Base-by-base conservation (phyloP, 495 filamentous ascomycete genomes). In the Hyaloscypha bicolor region DNA sequence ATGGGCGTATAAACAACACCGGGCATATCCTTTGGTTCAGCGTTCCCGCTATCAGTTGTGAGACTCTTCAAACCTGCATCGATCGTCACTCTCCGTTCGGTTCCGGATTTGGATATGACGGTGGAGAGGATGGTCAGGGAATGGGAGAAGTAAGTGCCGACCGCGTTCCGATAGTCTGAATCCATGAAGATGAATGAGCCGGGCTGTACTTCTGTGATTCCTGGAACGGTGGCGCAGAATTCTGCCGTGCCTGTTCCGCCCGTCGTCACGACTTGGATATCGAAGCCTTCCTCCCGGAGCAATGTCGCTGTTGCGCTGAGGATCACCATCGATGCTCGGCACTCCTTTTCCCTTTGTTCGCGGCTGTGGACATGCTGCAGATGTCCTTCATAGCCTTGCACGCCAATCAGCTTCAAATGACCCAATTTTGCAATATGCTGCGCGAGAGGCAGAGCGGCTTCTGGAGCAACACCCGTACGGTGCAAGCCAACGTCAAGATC, bases 121-220 rank as follows among this genome's bases (percentile, higher is more conserved):
- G 56, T 59, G 12, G 56, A 31, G 12, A 59, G 12, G 31, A 59
- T 59, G 25, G 56, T 59, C 6, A 77, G 67, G 62, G 69, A 73
- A 69, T 77, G 68, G 16, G 56, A 35, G 62, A 71, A 77, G 53
- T 60, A 66, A 3, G 39, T 62, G 56, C 75, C 75, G 19, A 77
- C 68, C 9, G 75, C 75, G 51, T 72, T 73, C 14, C 74, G 72
- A 56, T 77, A 77, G 55, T 77, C 75, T 22, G 72, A 71, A 60
- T 77, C 75, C 75, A 77, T 77, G 71, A 77, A 77, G 64, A 77
- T 69, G 71, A 77, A 77, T n/a, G 71, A 73, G 0, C 75, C 75
- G 11, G 75, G 75, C 68, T 77, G 75, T 48, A 77, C 72, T 64
- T 77, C 75, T 12, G 75, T 77, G 21, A 77, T 52, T 2, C 74